These are phyloP conservation scores for Colletotrichum godetiae DNA, from an alignment of 2,329 filamentous ascomycete genomes.

Conservation along the genomic window DNA sequence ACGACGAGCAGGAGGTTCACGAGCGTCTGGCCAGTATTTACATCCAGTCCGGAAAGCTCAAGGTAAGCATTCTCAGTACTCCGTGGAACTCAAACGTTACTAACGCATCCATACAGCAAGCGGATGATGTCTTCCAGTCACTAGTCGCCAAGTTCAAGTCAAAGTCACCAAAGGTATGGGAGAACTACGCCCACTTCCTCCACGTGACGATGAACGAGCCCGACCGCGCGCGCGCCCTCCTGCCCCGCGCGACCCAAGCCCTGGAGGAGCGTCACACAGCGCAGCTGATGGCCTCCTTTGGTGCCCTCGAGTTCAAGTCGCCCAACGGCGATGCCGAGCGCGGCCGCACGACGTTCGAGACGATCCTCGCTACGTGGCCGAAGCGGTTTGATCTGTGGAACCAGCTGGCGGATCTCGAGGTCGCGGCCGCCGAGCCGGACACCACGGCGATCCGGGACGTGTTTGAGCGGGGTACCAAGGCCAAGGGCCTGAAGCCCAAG, in stretches of 20 bases:
- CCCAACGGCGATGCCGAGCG: conserved; percentile 86
- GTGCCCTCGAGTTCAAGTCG: conserved; percentile 90
- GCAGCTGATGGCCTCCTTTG: conserved; percentile 86
- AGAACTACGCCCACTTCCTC: conserved; percentile 95
- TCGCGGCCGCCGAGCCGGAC: conserved; percentile 65
- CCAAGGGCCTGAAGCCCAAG: conserved; percentile 80
- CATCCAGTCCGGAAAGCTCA: conserved; percentile 87
- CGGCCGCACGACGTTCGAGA: conserved; percentile 94
- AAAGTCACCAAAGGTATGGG: conserved; percentile 83
- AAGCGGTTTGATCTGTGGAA: conserved; percentile 96
- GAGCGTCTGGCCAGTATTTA: conserved; percentile 93
- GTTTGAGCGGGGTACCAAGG: conserved; percentile 82
- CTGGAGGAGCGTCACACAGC: conserved; percentile 74
- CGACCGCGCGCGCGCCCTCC: conserved; percentile 80
- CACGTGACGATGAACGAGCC: conserved; percentile 78
- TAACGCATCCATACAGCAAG: conserved; percentile 69
- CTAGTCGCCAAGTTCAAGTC: conserved; percentile 92
- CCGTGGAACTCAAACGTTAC: neutral
- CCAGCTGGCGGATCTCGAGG: conserved; percentile 88
- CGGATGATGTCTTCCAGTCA: conserved; percentile 86
- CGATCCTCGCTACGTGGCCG: conserved; percentile 83
- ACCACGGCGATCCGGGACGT: conserved; percentile 76
- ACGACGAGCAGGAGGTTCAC: conserved; percentile 90
- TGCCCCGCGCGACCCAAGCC: conserved; percentile 86
- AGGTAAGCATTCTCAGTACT: conserved; percentile 65